phyloP scores from a whole-genome alignment of 306 rosid genomes.

The Begonia peltatifolia region DNA sequence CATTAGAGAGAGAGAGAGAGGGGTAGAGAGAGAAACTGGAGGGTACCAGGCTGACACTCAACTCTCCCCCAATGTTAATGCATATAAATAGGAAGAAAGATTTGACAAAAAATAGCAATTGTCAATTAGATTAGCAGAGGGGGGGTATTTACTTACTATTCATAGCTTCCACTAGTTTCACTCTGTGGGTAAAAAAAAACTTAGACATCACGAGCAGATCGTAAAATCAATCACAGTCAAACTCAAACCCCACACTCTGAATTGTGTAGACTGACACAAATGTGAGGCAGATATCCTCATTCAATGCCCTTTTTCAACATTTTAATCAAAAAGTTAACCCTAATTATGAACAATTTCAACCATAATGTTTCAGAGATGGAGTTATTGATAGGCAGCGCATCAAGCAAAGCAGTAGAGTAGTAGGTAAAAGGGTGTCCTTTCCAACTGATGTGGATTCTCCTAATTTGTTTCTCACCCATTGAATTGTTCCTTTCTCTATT shows the following conservation, averaged over 20 bases:
- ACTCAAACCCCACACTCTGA: neutral
- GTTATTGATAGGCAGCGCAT: conserved; percentile 2
- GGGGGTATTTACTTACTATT: too few relatives aligned
- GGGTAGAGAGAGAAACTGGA: too few relatives aligned
- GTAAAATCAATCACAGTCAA: conserved; percentile 12
- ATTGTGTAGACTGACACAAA: conserved; percentile 8
- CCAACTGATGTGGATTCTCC: conserved; percentile 36
- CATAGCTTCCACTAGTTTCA: too few relatives aligned
- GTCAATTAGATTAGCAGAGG: too few relatives aligned
- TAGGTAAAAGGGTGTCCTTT: conserved; percentile 4
- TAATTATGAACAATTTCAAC: too few relatives aligned
- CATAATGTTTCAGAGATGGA: neutral
- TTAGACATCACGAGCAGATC: neutral
- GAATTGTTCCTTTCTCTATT: conserved; percentile 65
- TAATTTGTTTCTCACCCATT: conserved; percentile 24
- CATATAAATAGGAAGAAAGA: too few relatives aligned
- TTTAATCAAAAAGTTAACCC: too few relatives aligned
- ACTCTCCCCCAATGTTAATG: too few relatives aligned
- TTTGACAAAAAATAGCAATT: too few relatives aligned
- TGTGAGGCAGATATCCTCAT: conserved; percentile 1
- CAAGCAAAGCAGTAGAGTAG: neutral
- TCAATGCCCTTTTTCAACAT: conserved; percentile 6
- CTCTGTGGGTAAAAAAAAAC: too few relatives aligned
- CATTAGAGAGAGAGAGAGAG: too few relatives aligned
- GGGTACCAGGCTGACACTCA: too few relatives aligned